These are phyloP conservation scores for Sphagnurus paluster DNA, from an alignment of 1,284 basidiomycete species.

Conservation along the genomic window DNA sequence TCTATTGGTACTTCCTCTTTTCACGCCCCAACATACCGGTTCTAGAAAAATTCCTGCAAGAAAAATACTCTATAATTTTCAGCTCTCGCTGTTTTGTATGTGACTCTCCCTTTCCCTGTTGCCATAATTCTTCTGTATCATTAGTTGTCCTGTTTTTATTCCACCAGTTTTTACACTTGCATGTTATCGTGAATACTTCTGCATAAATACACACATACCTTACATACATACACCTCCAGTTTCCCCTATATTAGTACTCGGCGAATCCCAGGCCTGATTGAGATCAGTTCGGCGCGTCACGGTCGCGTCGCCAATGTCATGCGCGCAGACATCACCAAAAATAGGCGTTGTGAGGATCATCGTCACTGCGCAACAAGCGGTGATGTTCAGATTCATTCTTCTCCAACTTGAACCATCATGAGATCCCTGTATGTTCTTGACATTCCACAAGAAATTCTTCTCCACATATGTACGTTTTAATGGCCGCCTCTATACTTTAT, in stretches of 20 bases:
- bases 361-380: conserved; percentile 6
- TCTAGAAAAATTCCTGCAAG: conserved; percentile 6
- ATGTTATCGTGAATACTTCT: too few relatives aligned
- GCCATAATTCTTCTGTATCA: conserved; percentile 12
- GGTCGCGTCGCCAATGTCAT: neutral
- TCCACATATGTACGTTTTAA: conserved; percentile 53
- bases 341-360: conserved; percentile 2
- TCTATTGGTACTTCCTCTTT: conserved; percentile 2
- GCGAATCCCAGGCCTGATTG: too few relatives aligned
- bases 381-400: conserved; percentile 1
- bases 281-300: neutral
- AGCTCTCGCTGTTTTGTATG: conserved; percentile 1
- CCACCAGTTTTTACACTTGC: neutral
- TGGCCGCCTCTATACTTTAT: neutral
- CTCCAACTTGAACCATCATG: conserved; percentile 15
- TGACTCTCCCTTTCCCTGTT: neutral
- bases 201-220: too few relatives aligned
- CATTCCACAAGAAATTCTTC: conserved; percentile 54
- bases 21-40: too few relatives aligned
- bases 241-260: too few relatives aligned
- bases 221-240: too few relatives aligned
- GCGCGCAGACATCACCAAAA: neutral
- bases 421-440: conserved; percentile 22
- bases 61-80: conserved; percentile 4
- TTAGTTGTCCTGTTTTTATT: conserved; percentile 5